Evolutionary conservation across 1,139 yeast genomes (phyloP).

Genomic region (Keqinozyma sinolaborantium): DNA sequence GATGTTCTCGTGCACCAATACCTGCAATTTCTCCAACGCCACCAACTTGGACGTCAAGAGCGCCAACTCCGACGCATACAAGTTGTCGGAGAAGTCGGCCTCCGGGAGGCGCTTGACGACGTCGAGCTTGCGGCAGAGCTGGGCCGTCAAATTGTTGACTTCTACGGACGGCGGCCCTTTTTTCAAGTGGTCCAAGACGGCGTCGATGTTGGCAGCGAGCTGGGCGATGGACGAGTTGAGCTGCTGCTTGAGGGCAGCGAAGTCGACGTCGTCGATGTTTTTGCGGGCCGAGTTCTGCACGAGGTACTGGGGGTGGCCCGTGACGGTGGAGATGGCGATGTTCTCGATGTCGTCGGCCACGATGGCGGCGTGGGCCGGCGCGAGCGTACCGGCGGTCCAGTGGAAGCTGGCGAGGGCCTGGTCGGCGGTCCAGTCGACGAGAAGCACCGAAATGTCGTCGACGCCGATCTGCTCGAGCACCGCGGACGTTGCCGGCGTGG

Average conservation of each 20-base stretch:
- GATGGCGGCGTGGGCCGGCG: conserved; percentile 3
- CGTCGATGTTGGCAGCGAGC: conserved; percentile 16
- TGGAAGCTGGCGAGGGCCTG: neutral
- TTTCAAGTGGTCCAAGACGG: conserved; percentile 17
- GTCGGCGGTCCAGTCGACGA: neutral
- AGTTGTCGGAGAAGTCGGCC: conserved; percentile 8
- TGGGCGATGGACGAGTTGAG: conserved; percentile 18
- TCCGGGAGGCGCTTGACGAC: conserved; percentile 8
- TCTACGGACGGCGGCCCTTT: conserved; percentile 10
- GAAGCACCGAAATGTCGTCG: neutral
- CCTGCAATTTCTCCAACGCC: conserved; percentile 20
- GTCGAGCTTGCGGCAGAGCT: conserved; percentile 21
- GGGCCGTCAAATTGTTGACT: conserved; percentile 21
- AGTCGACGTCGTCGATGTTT: neutral
- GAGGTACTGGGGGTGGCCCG: conserved; percentile 20
- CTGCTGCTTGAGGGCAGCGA: conserved; percentile 12
- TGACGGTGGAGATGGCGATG: conserved; percentile 19
- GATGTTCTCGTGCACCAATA: conserved; percentile 12
- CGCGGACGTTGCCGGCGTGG: conserved; percentile 6
- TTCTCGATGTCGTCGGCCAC: conserved; percentile 11
- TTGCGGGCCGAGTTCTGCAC: conserved; percentile 3
- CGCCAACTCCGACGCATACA: conserved; percentile 24
- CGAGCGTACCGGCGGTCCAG: neutral
- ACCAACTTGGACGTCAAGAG: conserved; percentile 27
- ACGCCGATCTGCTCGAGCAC: conserved; percentile 5